Evolutionary conservation across 495 filamentous ascomycete genomes (phyloP).

Genomic region (Letharia lupina): DNA sequence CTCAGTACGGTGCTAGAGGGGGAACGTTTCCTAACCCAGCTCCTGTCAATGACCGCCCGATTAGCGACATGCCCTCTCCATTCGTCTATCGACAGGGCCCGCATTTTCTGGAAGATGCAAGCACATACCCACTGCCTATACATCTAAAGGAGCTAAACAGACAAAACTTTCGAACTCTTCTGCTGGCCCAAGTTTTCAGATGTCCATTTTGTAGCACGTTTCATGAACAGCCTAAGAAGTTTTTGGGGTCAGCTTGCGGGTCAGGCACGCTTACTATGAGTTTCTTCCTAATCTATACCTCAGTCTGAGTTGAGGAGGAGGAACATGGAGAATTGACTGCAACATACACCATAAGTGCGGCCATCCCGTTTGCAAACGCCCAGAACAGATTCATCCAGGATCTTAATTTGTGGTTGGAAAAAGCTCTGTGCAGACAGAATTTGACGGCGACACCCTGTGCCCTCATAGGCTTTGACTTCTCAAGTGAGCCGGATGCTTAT

Average conservation of each 20-base stretch:
- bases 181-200: slow-evolving; percentile 49
- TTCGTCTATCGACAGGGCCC: slow-evolving; percentile 53
- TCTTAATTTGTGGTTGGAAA: slow-evolving; percentile 75
- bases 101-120: too few species aligned
- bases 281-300: too few species aligned
- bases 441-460: slow-evolving; percentile 73
- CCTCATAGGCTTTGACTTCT: slow-evolving; percentile 61
- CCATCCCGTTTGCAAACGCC: slow-evolving; percentile 66
- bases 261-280: too few species aligned
- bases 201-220: slow-evolving; percentile 25
- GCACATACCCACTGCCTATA: too few species aligned
- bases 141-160: too few species aligned
- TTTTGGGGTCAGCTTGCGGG: too few species aligned
- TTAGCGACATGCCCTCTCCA: slow-evolving; percentile 43
- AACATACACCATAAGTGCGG: slow-evolving; percentile 75
- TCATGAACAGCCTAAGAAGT: too few species aligned
- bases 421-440: slow-evolving; percentile 62
- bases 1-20: not conserved
- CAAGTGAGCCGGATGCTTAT: slow-evolving; percentile 71
- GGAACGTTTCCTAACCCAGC: too few species aligned
- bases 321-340: slow-evolving; percentile 55
- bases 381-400: slow-evolving; percentile 77
- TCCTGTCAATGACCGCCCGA: not conserved
- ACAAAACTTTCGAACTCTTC: too few species aligned
- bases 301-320: slow-evolving; percentile 39